Evolutionary conservation across 2,329 filamentous ascomycete species (phyloP).

Genomic region (Claviceps pazoutovae): DNA sequence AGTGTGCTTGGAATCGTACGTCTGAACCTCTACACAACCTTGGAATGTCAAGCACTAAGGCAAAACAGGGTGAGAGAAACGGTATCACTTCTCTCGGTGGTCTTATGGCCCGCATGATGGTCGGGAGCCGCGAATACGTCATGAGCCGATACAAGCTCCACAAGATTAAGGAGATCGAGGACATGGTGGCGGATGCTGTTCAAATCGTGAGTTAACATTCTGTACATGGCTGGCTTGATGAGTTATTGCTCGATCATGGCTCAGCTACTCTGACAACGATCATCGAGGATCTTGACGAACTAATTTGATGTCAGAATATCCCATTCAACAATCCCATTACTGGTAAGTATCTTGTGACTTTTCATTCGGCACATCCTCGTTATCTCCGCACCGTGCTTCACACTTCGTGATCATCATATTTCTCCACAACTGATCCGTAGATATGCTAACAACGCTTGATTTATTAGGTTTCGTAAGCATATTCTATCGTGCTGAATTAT

Average conservation of each 20-base stretch:
- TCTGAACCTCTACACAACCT: neutral
- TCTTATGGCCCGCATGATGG: constrained; percentile 21
- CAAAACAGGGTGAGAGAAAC: constrained; percentile 5
- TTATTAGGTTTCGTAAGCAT: neutral
- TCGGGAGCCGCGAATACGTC: constrained; percentile 8
- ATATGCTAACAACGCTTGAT: neutral
- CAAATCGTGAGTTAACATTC: constrained; percentile 3
- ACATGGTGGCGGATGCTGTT: constrained; percentile 48
- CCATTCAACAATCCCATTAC: constrained; percentile 20
- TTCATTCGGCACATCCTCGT: too few species aligned
- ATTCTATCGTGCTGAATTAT: too few species aligned
- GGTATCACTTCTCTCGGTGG: constrained; percentile 9
- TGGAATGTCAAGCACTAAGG: neutral
- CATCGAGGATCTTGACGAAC: neutral
- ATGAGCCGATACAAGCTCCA: constrained; percentile 55
- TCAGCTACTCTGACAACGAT: neutral
- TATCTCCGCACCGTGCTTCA: neutral
- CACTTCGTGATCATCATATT: neutral
- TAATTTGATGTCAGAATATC: constrained; percentile 7
- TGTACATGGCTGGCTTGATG: too few species aligned
- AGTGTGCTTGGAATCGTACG: constrained; percentile 5
- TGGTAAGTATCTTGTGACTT: constrained; percentile 5
- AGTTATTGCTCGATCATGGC: neutral
- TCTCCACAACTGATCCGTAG: neutral
- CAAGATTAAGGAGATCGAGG: constrained; percentile 76